Base-by-base conservation (phyloP, 768 basidiomycete species). In the Termitomyces sp. region DNA sequence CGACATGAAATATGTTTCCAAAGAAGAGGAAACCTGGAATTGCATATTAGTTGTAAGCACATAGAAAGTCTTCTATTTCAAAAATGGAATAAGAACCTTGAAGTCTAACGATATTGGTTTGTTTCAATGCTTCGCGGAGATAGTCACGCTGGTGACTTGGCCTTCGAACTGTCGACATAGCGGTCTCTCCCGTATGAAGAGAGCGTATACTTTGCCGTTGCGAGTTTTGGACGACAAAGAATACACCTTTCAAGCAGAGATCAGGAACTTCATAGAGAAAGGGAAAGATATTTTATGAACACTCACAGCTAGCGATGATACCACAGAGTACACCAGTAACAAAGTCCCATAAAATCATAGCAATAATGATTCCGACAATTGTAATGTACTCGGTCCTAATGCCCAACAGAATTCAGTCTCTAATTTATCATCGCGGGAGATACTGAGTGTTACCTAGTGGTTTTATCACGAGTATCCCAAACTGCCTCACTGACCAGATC, bases 201-300 rank as follows among this genome's bases (percentile, higher is more conserved):
- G 87, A 82, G 12, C 96, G 85, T 60, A 99, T 94, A 61, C 93
- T 92, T 47, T 82, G 74, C 14, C 92, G 73, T 63, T 88, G 89
- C 0, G 94, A 97, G 58, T 91, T 95, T 66, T 96, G 92, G 2
- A 98, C 80, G 22, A 99, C 96, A 67, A 99, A 99, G 76, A 96
- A 97, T 72, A 98, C 79, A 65, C 88, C 90, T 40, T 4, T 40
- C 9, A 35, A 24, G 16, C 16, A 2, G 28, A 18, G 36, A 30
- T 42, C 9, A 42, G 16, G 49, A 13, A 13, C 30, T 8, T 32
- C 28, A 6, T 13, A 9, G 26, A 6, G 53, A 38, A 20, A n/a
- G 16, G 46, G 12, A 7, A 38, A 38, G 14, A 28, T 26, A 28
- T 46, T 16, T 16, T 7, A 26, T 26, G 26, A 42, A 28, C 20